Percentiles rank a stretch among this genome's conserved stretches.
Conservation (phyloP, 2,329 filamentous ascomycete genomes). For the Endothia cerciana region DNA sequence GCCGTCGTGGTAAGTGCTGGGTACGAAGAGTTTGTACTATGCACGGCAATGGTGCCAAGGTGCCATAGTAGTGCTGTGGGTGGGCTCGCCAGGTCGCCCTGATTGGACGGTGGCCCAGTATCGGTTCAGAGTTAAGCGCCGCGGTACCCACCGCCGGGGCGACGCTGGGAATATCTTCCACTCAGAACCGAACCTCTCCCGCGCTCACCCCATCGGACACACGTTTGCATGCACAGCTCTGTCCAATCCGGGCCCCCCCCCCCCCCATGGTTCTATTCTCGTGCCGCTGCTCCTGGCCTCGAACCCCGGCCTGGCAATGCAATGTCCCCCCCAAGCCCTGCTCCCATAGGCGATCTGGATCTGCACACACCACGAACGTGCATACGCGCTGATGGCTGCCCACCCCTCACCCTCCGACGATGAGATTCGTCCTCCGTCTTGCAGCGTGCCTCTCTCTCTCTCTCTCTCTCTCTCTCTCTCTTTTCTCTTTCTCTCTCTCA, state of each 20-base stretch:
- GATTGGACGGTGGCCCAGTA: not conserved
- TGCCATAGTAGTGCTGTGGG: no score
- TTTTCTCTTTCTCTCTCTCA: no score
- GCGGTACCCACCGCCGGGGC: not conserved
- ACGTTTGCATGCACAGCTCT: not conserved
- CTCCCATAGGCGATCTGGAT: not conserved
- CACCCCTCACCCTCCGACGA: not conserved
- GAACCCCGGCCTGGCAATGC: no score
- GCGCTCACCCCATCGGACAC: not conserved
- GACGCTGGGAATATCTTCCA: slow-evolving; percentile 5
- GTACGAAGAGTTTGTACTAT: no score
- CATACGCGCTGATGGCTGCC: slow-evolving; percentile 20
- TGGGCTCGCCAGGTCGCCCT: not conserved
- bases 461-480: not conserved
- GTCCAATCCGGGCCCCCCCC: not conserved
- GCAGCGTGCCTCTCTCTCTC: not conserved
- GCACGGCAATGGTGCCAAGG: no score
- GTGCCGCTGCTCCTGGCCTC: not conserved
- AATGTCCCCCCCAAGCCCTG: no score
- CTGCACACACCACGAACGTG: not conserved
- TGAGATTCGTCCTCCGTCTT: not conserved
- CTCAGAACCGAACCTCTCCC: not conserved
- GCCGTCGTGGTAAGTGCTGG: no score
- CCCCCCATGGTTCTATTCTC: not conserved
- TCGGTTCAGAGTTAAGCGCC: not conserved